Base-by-base conservation (phyloP, 768 basidiomycete genomes). In the Vararia minispora region DNA sequence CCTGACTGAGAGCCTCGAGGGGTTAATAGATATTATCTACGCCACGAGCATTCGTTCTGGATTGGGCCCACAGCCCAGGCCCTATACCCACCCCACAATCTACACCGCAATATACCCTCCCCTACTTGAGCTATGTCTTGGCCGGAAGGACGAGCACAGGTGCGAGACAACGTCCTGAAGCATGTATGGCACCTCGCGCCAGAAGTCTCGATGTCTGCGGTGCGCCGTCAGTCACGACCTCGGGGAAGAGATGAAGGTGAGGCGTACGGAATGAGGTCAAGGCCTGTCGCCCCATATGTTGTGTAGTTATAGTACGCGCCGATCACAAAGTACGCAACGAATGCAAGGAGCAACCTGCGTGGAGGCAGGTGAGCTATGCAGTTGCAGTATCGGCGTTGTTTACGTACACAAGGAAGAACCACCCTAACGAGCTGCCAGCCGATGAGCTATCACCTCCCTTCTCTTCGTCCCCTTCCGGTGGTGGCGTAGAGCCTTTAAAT, bases 271-370 rank as follows among this genome's bases (percentile, higher is more conserved):
- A 90, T 76, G 38, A 90, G 67, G 58, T 91, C 88, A 55, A 66
- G 62, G 11, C 89, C 89, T 18, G 76, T 70, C 7, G 88, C 83
- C 14, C 88, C 88, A 53, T 91, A 92, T 14, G 76, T 84, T 5
- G 81, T 74, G 51, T 88, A 89, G 51, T 92, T 90, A 61, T 86
- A 80, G 57, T 89, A 92, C 7, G 81, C 80, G 14, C 89, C 89
- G 18, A 89, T 55, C 1, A 54, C 70, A 47, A 92, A 77, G 60
- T 92, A 92, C 3, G 72, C 68, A 4, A 65, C 52, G 42, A 89
- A 67, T 2, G 74, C 75, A 16, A 90, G 55, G 10, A 88, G 40
- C 22, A 81, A 47, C n/a, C 78, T 84, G 47, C n/a, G n/a, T n/a
- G n/a, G n/a, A n/a, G n/a, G n/a, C n/a, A n/a, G n/a, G n/a, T n/a